These are phyloP conservation scores for Murraya koenigii DNA, from an alignment of 345 rosid genomes.

Conservation along the genomic window DNA sequence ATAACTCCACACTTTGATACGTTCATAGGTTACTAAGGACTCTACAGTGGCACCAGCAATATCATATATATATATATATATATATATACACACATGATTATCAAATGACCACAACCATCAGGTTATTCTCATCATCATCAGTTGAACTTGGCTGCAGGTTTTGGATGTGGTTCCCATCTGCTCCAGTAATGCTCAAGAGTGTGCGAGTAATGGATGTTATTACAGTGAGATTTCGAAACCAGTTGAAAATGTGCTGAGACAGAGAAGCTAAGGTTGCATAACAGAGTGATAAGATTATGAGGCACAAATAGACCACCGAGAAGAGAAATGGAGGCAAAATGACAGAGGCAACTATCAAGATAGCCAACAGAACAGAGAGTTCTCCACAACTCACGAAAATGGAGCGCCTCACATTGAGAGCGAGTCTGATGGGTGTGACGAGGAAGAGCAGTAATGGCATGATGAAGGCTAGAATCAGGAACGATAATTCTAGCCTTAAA, in stretches of 20 bases:
- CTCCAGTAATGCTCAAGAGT: no score
- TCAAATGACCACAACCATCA: no score
- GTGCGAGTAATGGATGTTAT: no score
- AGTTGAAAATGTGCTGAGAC: background rate
- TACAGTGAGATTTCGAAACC: background rate
- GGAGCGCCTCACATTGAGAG: background rate
- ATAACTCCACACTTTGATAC: no score
- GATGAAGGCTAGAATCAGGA: background rate
- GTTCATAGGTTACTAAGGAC: no score
- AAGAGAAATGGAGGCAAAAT: background rate
- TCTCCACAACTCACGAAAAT: background rate
- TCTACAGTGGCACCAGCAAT: no score
- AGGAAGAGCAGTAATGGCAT: background rate
- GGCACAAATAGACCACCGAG: background rate
- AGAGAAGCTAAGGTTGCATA: background rate
- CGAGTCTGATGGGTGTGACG: background rate
- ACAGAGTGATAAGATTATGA: background rate
- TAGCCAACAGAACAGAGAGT: background rate
- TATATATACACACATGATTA: no score
- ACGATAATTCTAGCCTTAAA: background rate
- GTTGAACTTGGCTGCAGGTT: no score
- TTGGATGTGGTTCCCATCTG: no score
- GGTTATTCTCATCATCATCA: no score
- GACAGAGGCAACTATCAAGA: background rate
- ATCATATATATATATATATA: no score